Percentiles rank a stretch among this genome's conserved stretches.
Evolutionary conservation across 345 rosid genomes (phyloP).

Genomic region (Eucalyptus curtisii): DNA sequence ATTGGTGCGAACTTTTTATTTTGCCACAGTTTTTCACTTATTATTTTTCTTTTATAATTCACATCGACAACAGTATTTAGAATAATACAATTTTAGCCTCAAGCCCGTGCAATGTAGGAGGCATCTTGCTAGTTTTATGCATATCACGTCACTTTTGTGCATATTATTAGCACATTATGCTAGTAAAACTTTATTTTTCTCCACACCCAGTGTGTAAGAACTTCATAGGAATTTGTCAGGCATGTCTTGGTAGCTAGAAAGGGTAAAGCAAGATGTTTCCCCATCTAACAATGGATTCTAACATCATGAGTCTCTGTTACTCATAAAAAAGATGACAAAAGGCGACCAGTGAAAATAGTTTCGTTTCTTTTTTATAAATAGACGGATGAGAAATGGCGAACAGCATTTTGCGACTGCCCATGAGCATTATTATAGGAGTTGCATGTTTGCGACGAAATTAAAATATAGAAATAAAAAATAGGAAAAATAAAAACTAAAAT

Average conservation of each 20-base stretch:
- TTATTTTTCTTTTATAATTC: background rate
- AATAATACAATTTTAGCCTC: background rate
- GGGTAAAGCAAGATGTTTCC: background rate
- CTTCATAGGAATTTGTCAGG: background rate
- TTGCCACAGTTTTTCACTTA: background rate
- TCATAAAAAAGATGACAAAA: background rate
- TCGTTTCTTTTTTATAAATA: background rate
- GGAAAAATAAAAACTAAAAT: too few species aligned
- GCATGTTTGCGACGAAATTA: background rate
- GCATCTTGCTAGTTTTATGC: background rate
- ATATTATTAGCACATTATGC: background rate
- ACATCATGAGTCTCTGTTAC: background rate
- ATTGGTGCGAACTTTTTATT: background rate
- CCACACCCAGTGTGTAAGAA: background rate
- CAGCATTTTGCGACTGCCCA: background rate
- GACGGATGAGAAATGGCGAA: background rate
- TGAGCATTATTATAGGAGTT: background rate
- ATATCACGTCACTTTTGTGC: background rate
- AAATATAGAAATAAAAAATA: too few species aligned
- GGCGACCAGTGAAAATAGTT: background rate
- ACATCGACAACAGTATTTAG: background rate
- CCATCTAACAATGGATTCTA: background rate
- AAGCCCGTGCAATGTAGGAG: background rate
- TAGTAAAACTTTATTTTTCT: background rate
- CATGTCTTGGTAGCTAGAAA: background rate